Base-by-base conservation (phyloP, 805 yeast genomes). In the Saccharomycopsis synnaedendra region DNA sequence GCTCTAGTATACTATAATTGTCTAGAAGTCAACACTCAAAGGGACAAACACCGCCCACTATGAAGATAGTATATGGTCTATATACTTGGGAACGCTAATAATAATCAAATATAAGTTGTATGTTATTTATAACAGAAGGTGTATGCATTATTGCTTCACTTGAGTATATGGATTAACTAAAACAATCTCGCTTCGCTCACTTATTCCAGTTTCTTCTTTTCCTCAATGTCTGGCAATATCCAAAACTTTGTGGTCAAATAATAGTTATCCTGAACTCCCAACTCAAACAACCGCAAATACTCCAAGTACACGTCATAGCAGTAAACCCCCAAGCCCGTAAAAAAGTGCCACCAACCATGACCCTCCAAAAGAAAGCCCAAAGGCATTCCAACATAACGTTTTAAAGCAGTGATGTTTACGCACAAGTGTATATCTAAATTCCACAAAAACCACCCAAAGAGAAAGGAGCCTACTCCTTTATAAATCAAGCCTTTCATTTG, bases 281-380 rank as follows among this genome's bases (percentile, higher is more conserved):
- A 68, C 60, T 86, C 72, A 64, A 81, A 78, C 33, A 82, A 67
- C 55, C 90, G 72, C 53, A 89, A 66, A 54, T 83, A 76, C 66
- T 87, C 89, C 58, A 84, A 73, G 60, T 83, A 87, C 3, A 84
- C 78, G 54, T 89, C 73, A 65, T 86, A 89, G 60, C 72, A 82
- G 63, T 90, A 90, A 7, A 90, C 93, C 1, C 97, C 96, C 27
- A 79, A 67, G 0, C 95, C 95, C 0, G 93, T 85, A 54, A 85
- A 71, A 7, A 85, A 66, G 60, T 90, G 97, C 97, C 97, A 90
- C 97, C 97, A 90, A 29, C 95, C 96, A 59, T 90, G 97, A 32
- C 95, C 83, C 63, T 90, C 97, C 35, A 90, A 68, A 3, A 90
- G 55, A 52, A 87, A 74, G 1, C 97, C 97, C 46, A 82, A 74